phyloP scores from a whole-genome alignment of 164 flowering plant genomes.

The Taxillus chinensis region DNA sequence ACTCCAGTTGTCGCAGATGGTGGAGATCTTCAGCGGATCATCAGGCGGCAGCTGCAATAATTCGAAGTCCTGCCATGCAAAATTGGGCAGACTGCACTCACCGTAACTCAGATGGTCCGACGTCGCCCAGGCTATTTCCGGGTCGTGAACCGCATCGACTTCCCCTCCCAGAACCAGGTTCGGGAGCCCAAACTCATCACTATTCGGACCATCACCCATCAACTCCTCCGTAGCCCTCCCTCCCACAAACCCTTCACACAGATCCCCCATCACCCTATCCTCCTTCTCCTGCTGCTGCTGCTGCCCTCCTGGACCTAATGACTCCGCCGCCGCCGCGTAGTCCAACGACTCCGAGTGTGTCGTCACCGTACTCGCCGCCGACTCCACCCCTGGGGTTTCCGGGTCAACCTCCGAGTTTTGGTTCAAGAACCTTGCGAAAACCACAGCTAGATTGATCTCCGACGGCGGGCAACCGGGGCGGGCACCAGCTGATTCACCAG shows the following conservation, averaged over 20 bases:
- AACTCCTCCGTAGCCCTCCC: conserved; percentile 5
- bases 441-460: conserved; percentile 43
- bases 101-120: background rate
- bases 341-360: too few relatives aligned
- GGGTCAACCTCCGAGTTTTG: conserved; percentile 9
- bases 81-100: conserved; percentile 7
- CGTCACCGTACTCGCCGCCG: too few relatives aligned
- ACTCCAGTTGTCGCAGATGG: conserved; percentile 22
- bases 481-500: background rate
- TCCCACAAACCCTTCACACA: background rate
- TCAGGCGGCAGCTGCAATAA: conserved; percentile 13
- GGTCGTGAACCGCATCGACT: background rate
- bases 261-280: background rate
- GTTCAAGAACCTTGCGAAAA: conserved; percentile 50
- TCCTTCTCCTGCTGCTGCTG: background rate
- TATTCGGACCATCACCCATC: background rate
- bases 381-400: background rate
- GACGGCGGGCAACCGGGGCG: conserved; percentile 6
- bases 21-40: conserved; percentile 13
- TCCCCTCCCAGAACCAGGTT: conserved; percentile 10
- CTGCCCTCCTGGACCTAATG: too few relatives aligned
- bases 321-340: too few relatives aligned
- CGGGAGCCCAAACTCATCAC: conserved; percentile 9
- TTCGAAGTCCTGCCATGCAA: conserved; percentile 15
- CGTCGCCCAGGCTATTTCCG: conserved; percentile 21